Evolutionary conservation across 164 flowering plant genomes (phyloP), one percentile per base, ranked within the genome.

Genomic region (Akebia trifoliata): DNA sequence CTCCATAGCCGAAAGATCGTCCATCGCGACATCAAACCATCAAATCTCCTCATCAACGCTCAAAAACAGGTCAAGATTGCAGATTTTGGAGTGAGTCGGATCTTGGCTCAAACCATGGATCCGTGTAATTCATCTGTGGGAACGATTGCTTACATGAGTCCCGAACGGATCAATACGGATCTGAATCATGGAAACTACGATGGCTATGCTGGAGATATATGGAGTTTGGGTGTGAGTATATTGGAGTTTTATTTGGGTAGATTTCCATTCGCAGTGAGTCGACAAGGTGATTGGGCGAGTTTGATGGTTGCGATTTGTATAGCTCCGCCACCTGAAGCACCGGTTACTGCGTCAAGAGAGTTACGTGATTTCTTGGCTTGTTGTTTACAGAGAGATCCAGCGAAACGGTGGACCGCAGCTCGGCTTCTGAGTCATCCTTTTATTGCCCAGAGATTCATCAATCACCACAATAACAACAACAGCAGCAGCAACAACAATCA

Each of bases 271-370:
- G 67, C 71, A 0, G 90, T 81, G 8, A 78, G 80, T 0, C 55
- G 87, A 54, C 81, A 74, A 12, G 94, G 94, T 0, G 97, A 88
- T 63, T 91, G 97, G 97, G 94, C 97, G 0, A 91, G 88, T 44
- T 64, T 91, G 36, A 83, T 91, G 87, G 72, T 76, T 40, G 94
- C 96, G 0, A 88, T 91, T 21, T 91, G 96, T 61, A 77, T 85
- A 77, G 63, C 87, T 2, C 76, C 72, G 57, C 96, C 98, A 21
- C 97, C 96, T 2, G 83, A 81, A 70, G 94, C 92, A 0, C 96
- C 97, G 15, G 42, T 59, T 2, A 57, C 76, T 0, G 94, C 97
- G 0, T 87, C 96, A 0, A 18, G 39, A 15, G 94, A 91, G 61
- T 82, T 91, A 29, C 56, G 85, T 47, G 57, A 78, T 47, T 91